Evolutionary conservation across 2,329 filamentous ascomycete genomes (phyloP).

Genomic region (Hymenoscyphus fraxineus): DNA sequence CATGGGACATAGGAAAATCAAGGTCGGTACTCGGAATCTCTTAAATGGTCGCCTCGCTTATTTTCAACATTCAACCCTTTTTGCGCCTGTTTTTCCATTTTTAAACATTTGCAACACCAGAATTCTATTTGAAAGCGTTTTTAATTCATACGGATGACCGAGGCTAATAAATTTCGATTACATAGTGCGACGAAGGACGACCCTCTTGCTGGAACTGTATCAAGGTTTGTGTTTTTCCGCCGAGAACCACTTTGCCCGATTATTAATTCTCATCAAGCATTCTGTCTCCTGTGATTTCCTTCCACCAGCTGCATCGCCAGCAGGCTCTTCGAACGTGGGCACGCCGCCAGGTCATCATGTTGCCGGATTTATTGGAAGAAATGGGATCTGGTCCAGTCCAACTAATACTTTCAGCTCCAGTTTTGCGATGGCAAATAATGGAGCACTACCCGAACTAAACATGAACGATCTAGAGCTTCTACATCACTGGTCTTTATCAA

Average conservation of each 20-base stretch:
- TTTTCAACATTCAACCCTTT: not conserved
- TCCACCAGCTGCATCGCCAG: conserved; percentile 4
- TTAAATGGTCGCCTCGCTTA: not conserved
- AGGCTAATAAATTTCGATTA: not conserved
- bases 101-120: not conserved
- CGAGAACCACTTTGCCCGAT: not conserved
- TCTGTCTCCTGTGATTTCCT: conserved; percentile 37
- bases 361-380: conserved; percentile 6
- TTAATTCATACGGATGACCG: not conserved
- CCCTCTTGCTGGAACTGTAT: conserved; percentile 40
- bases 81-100: not conserved
- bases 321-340: not conserved
- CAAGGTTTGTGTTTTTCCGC: not conserved
- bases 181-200: conserved; percentile 39
- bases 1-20: not conserved
- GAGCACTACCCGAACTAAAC: conserved; percentile 27
- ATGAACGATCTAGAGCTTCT: conserved; percentile 31
- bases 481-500: conserved; percentile 34
- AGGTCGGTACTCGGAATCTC: not conserved
- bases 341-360: conserved; percentile 4
- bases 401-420: not conserved
- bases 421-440: not conserved
- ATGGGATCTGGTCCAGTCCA: conserved; percentile 6
- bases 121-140: not conserved
- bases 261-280: conserved; percentile 25